Percentiles rank a stretch among this genome's conserved stretches.
These are phyloP conservation scores for Diaporthe humulicola DNA, from an alignment of 2,329 filamentous ascomycete genomes.

Conservation along the genomic window DNA sequence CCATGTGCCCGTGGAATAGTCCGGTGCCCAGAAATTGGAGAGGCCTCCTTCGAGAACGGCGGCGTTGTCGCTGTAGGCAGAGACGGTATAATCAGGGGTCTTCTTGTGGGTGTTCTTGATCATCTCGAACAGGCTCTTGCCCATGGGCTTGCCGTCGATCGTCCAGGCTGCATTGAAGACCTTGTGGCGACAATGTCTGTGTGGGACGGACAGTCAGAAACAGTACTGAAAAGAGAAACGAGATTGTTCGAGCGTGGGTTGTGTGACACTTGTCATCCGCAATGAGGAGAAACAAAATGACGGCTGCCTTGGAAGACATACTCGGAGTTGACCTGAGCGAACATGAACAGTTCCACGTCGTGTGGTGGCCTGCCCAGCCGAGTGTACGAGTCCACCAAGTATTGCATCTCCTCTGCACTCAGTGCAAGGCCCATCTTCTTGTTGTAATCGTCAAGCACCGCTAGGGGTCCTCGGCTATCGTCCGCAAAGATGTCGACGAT, in stretches of 20 bases:
- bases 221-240: conserved; percentile 84
- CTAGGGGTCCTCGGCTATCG: conserved; percentile 73
- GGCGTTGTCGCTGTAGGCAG: conserved; percentile 97
- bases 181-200: conserved; percentile 64
- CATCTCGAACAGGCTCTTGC: conserved; percentile 91
- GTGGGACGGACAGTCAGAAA: conserved; percentile 73
- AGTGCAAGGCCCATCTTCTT: conserved; percentile 86
- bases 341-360: conserved; percentile 99
- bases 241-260: conserved; percentile 6
- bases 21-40: conserved; percentile 87
- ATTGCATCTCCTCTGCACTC: conserved; percentile 90
- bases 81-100: conserved; percentile 86
- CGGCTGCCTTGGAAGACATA: conserved; percentile 59
- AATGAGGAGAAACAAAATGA: conserved; percentile 15
- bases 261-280: conserved; percentile 37
- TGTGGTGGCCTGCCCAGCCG: conserved; percentile 77
- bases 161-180: conserved; percentile 98
- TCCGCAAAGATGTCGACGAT: conserved; percentile 79
- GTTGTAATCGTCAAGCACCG: conserved; percentile 86
- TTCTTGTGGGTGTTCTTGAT: conserved; percentile 94
- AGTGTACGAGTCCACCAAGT: conserved; percentile 88
- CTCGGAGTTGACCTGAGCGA: conserved; percentile 98
- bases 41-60: conserved; percentile 85
- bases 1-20: conserved; percentile 89
- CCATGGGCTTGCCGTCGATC: conserved; percentile 87